phyloP scores from a whole-genome alignment of 2,329 filamentous ascomycete genomes.

The Lasiodiplodia sp. region DNA sequence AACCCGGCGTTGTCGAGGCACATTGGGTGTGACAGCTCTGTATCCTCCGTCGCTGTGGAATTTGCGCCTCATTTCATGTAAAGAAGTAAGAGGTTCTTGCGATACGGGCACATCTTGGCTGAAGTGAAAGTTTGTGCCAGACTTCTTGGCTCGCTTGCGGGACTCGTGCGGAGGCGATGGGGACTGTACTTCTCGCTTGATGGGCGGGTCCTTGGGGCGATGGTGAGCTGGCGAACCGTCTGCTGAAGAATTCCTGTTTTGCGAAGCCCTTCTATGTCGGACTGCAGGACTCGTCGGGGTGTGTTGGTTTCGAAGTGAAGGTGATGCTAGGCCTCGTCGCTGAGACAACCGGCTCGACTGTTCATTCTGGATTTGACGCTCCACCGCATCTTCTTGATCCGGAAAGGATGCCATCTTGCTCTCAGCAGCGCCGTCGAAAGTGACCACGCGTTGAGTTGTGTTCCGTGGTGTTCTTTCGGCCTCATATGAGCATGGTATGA shows the following conservation, averaged over 20 bases:
- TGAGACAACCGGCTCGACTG: not conserved
- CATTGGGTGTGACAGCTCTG: not conserved
- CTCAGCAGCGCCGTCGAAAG: slow-evolving; percentile 20
- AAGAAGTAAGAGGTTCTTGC: slow-evolving; percentile 8
- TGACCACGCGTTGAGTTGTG: not conserved
- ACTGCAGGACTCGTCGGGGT: not conserved
- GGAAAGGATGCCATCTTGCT: not conserved
- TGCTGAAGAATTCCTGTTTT: not conserved
- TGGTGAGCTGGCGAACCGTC: not conserved
- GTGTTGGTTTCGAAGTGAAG: not conserved
- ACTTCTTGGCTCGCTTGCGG: slow-evolving; percentile 16
- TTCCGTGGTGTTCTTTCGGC: not conserved
- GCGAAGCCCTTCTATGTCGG: not conserved
- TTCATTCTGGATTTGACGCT: slow-evolving; percentile 25
- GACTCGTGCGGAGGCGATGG: not conserved
- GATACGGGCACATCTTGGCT: slow-evolving; percentile 28
- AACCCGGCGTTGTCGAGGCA: slow-evolving; percentile 22
- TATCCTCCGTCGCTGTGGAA: not conserved
- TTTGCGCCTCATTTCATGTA: slow-evolving; percentile 21
- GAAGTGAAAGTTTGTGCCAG: slow-evolving; percentile 20
- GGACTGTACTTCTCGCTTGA: slow-evolving; percentile 6
- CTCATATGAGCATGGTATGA: not conserved
- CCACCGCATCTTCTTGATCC: slow-evolving; percentile 10
- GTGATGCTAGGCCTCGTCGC: not conserved
- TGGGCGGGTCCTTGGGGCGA: not conserved